Conservation (phyloP, 805 yeast genomes). For the Maudiozyma barnettii region DNA sequence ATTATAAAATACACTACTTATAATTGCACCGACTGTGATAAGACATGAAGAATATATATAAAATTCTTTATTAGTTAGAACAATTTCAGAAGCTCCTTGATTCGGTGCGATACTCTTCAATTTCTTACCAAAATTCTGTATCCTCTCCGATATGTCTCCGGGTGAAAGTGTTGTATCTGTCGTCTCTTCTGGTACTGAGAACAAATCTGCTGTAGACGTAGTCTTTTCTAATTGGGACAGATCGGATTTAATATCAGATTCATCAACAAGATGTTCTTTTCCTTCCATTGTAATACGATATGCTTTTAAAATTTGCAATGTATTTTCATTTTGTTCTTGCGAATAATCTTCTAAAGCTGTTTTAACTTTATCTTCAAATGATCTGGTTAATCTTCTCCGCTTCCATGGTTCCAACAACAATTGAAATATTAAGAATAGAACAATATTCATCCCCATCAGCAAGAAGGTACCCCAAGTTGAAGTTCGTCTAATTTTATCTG, state of each 20-base stretch:
- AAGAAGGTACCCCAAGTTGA: slow-evolving; percentile 96
- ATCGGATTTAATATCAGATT: not conserved
- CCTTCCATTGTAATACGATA: not conserved
- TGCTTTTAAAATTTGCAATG: not conserved
- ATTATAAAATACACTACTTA: not conserved
- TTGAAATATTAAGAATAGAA: slow-evolving; percentile 73
- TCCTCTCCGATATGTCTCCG: not conserved
- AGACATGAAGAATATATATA: slow-evolving; percentile 11
- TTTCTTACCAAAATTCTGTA: not conserved
- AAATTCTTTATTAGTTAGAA: slow-evolving; percentile 10
- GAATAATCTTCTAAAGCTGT: slow-evolving; percentile 35
- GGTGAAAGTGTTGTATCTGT: too few relatives aligned
- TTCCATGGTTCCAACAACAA: slow-evolving; percentile 93
- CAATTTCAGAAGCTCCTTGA: slow-evolving; percentile 6
- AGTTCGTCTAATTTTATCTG: slow-evolving; percentile 87
- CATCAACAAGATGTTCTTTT: not conserved
- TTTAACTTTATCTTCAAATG: slow-evolving; percentile 75
- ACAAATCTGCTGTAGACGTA: not conserved
- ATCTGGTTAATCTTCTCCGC: slow-evolving; percentile 63
- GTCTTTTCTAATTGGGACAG: not conserved
- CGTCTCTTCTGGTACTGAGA: too few relatives aligned
- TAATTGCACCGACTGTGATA: not conserved
- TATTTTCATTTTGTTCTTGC: not conserved
- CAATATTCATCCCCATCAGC: slow-evolving; percentile 76
- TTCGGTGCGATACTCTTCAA: not conserved